These are phyloP conservation scores for Linaria vulgaris DNA, from an alignment of 257 asterid genomes.

Conservation along the genomic window DNA sequence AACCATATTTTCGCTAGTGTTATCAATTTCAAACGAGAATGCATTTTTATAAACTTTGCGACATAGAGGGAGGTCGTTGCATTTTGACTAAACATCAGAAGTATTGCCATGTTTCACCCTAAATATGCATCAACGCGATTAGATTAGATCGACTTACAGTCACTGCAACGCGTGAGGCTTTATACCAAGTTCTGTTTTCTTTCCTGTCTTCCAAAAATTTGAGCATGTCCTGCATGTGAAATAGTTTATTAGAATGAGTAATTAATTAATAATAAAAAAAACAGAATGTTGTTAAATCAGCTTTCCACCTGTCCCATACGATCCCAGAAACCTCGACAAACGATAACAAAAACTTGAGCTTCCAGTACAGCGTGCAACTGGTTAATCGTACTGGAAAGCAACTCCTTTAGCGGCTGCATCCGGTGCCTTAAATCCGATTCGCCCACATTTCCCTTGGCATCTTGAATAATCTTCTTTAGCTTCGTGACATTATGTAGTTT, in stretches of 20 bases:
- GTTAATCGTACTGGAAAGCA: conserved; percentile 53
- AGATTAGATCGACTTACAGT: conserved; percentile 50
- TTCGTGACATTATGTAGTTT: conserved; percentile 75
- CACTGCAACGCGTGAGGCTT: conserved; percentile 77
- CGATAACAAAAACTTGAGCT: conserved; percentile 65
- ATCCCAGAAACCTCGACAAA: conserved; percentile 91
- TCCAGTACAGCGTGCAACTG: conserved; percentile 65
- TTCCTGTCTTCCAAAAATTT: conserved; percentile 70
- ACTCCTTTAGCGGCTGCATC: conserved; percentile 83
- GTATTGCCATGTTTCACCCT: too few species aligned
- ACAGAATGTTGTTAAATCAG: background rate
- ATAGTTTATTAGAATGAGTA: conserved; percentile 5
- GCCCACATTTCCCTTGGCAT: conserved; percentile 60
- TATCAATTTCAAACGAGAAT: too few species aligned
- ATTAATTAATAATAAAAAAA: background rate
- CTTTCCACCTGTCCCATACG: conserved; percentile 85
- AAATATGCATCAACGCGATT: too few species aligned
- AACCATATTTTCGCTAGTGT: too few species aligned
- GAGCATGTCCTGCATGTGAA: conserved; percentile 61
- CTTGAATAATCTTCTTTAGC: conserved; percentile 79
- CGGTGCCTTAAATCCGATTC: conserved; percentile 66
- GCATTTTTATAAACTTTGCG: too few species aligned
- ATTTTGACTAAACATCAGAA: too few species aligned
- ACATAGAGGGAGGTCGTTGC: too few species aligned
- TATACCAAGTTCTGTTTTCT: conserved; percentile 77